Conservation (phyloP, 805 yeast genomes). For the Scheffersomyces stipitis region DNA sequence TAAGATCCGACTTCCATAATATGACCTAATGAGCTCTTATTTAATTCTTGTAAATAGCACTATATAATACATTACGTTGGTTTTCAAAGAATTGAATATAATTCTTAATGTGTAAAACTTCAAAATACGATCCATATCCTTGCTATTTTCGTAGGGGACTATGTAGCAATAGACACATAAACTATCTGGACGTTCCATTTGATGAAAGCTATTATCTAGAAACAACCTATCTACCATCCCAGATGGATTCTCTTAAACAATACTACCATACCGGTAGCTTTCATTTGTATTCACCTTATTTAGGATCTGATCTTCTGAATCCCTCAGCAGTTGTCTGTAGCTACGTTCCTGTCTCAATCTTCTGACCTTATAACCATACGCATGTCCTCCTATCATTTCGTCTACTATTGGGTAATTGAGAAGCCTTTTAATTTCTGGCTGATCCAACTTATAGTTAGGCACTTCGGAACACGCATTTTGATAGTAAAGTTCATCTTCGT, state of each 20-base stretch:
- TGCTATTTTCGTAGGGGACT: no score
- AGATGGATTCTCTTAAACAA: no score
- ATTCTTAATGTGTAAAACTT: no score
- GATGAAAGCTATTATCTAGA: no score
- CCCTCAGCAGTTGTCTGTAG: constrained; percentile 11
- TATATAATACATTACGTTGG: no score
- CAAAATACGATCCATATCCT: no score
- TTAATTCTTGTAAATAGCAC: constrained; percentile 6
- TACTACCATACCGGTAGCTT: constrained; percentile 25
- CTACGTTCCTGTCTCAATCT: constrained; percentile 30
- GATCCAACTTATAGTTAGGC: constrained; percentile 35
- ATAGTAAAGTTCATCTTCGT: constrained; percentile 39
- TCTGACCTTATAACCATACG: constrained; percentile 41
- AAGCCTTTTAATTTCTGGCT: constrained; percentile 30
- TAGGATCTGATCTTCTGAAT: constrained; percentile 5
- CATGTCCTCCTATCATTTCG: constrained; percentile 38
- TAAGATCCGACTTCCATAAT: constrained; percentile 10
- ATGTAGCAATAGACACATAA: no score
- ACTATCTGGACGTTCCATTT: no score
- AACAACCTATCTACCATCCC: no score
- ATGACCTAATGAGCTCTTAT: no score
- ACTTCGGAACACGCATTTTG: constrained; percentile 29
- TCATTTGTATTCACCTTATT: constrained; percentile 10
- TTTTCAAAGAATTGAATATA: no score
- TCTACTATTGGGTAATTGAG: constrained; percentile 47